Evolutionary conservation across 2,329 filamentous ascomycete genomes (phyloP).

Genomic region (Ceratocystiopsis minuta): DNA sequence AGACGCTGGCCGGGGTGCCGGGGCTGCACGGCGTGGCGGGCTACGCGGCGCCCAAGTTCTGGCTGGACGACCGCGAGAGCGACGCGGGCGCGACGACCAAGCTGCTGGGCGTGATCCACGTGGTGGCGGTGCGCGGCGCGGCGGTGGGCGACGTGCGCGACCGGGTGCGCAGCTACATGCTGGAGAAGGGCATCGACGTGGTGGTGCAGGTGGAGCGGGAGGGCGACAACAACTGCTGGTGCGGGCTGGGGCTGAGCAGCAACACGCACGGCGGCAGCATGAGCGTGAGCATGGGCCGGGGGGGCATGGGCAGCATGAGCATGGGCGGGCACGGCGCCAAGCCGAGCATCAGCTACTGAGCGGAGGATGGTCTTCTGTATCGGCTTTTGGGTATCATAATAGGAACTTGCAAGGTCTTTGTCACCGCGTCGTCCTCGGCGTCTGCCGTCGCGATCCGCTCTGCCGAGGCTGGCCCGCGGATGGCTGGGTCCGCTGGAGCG

Average conservation of each 20-base stretch:
- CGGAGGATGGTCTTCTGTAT: no score
- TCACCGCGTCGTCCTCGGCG: background rate
- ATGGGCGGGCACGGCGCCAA: constrained; percentile 7
- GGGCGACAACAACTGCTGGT: constrained; percentile 51
- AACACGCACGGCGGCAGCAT: no score
- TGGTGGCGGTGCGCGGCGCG: constrained; percentile 54
- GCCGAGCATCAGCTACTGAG: constrained; percentile 12
- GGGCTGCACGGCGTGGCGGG: constrained; percentile 68
- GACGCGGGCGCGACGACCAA: constrained; percentile 42
- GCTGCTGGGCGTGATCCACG: constrained; percentile 70
- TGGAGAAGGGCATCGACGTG: constrained; percentile 56
- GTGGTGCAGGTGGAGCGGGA: constrained; percentile 80
- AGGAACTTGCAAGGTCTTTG: no score
- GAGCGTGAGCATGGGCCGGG: no score
- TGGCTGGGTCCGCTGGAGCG: constrained; percentile 1
- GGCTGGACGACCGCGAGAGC: constrained; percentile 56
- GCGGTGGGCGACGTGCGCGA: constrained; percentile 71
- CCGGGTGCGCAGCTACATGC: constrained; percentile 54
- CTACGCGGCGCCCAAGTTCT: constrained; percentile 80
- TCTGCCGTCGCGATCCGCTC: constrained; percentile 4
- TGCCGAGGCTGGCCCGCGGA: constrained; percentile 3
- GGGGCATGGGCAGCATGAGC: no score
- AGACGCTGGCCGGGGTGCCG: constrained; percentile 66
- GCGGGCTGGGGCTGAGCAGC: constrained; percentile 16
- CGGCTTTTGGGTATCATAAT: background rate